phyloP scores from a whole-genome alignment of 108 stramenopile species.

The Phaeodactylum tricornutum region DNA sequence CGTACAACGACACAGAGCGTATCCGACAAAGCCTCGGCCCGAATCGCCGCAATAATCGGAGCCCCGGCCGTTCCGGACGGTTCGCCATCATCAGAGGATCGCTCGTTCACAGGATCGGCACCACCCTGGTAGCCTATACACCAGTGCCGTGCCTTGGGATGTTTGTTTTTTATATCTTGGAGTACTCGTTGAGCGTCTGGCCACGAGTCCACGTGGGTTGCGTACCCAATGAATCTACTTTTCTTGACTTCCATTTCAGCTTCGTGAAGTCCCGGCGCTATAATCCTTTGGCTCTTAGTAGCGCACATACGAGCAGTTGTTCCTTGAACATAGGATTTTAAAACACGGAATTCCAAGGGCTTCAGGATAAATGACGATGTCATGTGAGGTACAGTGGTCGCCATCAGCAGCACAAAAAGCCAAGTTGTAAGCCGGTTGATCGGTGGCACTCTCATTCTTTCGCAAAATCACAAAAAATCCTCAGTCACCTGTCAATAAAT shows the following conservation, averaged over 20 bases:
- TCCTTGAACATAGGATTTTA: too few species aligned
- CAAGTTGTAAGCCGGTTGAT: too few species aligned
- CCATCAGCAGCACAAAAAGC: too few species aligned
- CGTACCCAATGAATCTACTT: conserved; percentile 68
- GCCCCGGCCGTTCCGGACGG: conserved; percentile 74
- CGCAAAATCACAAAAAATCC: too few species aligned
- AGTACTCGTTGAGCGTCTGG: conserved; percentile 42
- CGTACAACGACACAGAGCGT: conserved; percentile 67
- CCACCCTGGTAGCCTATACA: conserved; percentile 51
- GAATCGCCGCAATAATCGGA: conserved; percentile 67
- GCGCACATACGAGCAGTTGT: too few species aligned
- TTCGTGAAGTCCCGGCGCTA: too few species aligned
- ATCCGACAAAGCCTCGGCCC: conserved; percentile 57
- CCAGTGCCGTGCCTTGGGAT: conserved; percentile 75
- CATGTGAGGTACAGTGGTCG: too few species aligned
- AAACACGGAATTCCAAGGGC: too few species aligned
- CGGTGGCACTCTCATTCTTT: too few species aligned
- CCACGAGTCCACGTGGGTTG: conserved; percentile 50
- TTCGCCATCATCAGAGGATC: conserved; percentile 78
- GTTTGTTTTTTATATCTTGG: conserved; percentile 33
- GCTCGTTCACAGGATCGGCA: conserved; percentile 25
- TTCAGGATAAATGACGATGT: too few species aligned
- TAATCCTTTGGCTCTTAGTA: too few species aligned
- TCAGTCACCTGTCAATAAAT: too few species aligned
- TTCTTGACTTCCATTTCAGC: conserved; percentile 67